phyloP scores from a whole-genome alignment of 2,329 filamentous ascomycete species.

The Dryadomyces sulphureus region DNA sequence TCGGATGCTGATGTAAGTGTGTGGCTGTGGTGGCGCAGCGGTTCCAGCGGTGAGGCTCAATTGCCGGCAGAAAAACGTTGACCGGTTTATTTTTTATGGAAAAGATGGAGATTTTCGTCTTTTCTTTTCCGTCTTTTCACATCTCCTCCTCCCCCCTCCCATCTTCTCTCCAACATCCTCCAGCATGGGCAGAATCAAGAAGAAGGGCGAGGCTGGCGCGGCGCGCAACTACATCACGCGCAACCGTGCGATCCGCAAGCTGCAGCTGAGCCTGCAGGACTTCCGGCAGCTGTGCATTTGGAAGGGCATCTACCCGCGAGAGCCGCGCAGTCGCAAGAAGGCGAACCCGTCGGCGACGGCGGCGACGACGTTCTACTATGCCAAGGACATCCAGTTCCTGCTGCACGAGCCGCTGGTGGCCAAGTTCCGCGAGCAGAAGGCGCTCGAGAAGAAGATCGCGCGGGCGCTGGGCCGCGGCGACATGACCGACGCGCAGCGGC shows the following conservation, averaged over 20 bases:
- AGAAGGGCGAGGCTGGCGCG: conserved; percentile 81
- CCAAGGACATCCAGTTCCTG: conserved; percentile 96
- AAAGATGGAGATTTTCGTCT: too few species aligned
- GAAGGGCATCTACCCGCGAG: conserved; percentile 97
- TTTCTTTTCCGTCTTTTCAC: background rate
- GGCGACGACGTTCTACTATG: conserved; percentile 80
- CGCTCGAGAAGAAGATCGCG: conserved; percentile 93
- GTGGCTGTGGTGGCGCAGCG: too few species aligned
- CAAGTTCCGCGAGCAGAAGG: conserved; percentile 95
- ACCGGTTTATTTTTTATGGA: too few species aligned
- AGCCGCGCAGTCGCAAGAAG: conserved; percentile 95
- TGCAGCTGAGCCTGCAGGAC: conserved; percentile 92
- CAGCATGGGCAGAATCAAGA: conserved; percentile 65
- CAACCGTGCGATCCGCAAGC: conserved; percentile 92
- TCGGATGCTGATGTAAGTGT: too few species aligned
- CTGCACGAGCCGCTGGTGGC: conserved; percentile 87
- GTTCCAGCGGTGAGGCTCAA: too few species aligned
- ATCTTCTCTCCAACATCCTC: too few species aligned
- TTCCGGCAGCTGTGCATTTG: conserved; percentile 98
- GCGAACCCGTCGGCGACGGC: conserved; percentile 79
- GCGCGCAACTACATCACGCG: conserved; percentile 98
- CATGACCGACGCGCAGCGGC: conserved; percentile 69
- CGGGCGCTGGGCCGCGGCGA: conserved; percentile 84
- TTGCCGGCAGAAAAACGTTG: too few species aligned
- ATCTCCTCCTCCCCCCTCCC: background rate